Conservation (phyloP, 805 yeast species). For the Candida insectalens region DNA sequence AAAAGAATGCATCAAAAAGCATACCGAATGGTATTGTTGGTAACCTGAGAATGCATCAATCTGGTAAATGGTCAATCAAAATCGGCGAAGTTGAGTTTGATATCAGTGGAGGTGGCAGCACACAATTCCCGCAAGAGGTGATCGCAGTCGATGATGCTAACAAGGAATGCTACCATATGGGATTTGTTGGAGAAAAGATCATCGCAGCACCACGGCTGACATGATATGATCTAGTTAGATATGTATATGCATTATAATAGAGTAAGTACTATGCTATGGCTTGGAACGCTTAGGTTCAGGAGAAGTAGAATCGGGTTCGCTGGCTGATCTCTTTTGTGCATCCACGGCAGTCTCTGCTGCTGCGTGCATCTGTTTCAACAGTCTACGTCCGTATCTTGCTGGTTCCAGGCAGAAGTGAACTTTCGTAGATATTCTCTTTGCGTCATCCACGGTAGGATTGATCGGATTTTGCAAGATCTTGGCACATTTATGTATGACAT, state of each 20-base stretch:
- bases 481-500: slow-evolving; percentile 43
- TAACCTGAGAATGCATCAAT: slow-evolving; percentile 62
- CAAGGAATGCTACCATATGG: slow-evolving; percentile 37
- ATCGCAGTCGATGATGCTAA: slow-evolving; percentile 32
- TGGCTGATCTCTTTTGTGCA: neutral
- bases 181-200: slow-evolving; percentile 45
- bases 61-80: slow-evolving; percentile 71
- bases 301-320: neutral
- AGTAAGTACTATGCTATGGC: too few species aligned
- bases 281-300: too few species aligned
- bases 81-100: slow-evolving; percentile 65
- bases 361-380: slow-evolving; percentile 4
- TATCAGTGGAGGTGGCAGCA: slow-evolving; percentile 60
- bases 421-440: slow-evolving; percentile 53
- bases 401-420: slow-evolving; percentile 59
- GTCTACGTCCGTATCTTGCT: slow-evolving; percentile 16
- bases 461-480: slow-evolving; percentile 28
- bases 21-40: slow-evolving; percentile 55
- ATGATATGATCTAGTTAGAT: too few species aligned
- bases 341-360: neutral
- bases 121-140: slow-evolving; percentile 66
- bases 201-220: slow-evolving; percentile 43
- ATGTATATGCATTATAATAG: too few species aligned
- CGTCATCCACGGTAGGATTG: slow-evolving; percentile 49
- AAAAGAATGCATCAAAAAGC: neutral